Conservation (phyloP, 768 basidiomycete genomes). For the Stropharia rugosoannulata region DNA sequence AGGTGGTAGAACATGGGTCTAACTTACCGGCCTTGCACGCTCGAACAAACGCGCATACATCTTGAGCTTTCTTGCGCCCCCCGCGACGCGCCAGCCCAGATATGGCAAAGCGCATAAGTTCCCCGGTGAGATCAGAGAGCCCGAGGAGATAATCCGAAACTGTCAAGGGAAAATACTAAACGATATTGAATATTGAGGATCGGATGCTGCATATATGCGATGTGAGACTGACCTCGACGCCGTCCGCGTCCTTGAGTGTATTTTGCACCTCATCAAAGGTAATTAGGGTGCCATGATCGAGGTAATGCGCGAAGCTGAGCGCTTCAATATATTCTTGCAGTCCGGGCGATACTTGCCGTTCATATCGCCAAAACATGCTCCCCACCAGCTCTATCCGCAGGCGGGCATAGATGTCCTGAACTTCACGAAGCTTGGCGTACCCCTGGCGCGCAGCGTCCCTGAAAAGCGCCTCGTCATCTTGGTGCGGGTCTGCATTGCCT, state of each 20-base stretch:
- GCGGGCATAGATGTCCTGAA: slow-evolving; percentile 60
- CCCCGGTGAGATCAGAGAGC: slow-evolving; percentile 91
- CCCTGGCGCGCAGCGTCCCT: slow-evolving; percentile 49
- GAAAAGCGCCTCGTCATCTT: slow-evolving; percentile 29
- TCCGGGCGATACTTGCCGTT: slow-evolving; percentile 73
- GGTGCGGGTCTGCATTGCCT: slow-evolving; percentile 26
- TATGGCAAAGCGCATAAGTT: slow-evolving; percentile 95
- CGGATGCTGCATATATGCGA: slow-evolving; percentile 7
- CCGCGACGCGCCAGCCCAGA: slow-evolving; percentile 72
- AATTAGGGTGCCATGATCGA: slow-evolving; percentile 68
- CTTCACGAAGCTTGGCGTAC: slow-evolving; percentile 62
- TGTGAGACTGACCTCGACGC: slow-evolving; percentile 55
- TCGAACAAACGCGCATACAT: slow-evolving; percentile 72
- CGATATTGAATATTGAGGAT: background rate
- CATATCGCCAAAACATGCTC: slow-evolving; percentile 76
- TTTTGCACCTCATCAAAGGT: slow-evolving; percentile 66
- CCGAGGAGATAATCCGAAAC: slow-evolving; percentile 89
- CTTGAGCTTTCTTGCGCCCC: slow-evolving; percentile 57
- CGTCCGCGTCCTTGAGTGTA: slow-evolving; percentile 59
- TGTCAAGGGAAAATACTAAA: slow-evolving; percentile 75
- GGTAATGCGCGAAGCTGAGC: slow-evolving; percentile 83
- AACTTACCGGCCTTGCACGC: slow-evolving; percentile 66
- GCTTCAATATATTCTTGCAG: slow-evolving; percentile 97
- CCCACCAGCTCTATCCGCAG: slow-evolving; percentile 63
- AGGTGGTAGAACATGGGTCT: background rate